Conservation (phyloP, 1,284 basidiomycete genomes). For the Wolfiporia cocos region DNA sequence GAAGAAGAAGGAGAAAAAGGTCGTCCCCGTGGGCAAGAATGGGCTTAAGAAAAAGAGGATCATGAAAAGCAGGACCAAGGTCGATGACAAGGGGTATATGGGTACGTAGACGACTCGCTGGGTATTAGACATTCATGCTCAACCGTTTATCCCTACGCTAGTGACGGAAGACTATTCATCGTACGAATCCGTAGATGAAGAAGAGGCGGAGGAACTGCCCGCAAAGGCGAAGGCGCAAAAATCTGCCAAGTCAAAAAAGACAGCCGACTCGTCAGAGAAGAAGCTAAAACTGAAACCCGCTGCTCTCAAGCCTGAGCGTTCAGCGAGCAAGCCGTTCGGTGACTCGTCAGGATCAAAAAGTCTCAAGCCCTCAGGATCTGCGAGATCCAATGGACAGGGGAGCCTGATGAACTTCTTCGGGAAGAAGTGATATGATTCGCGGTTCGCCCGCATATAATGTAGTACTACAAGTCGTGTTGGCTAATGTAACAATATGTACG, state of each 20-base stretch:
- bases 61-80: conserved; percentile 45
- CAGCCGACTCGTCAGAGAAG: conserved; percentile 14
- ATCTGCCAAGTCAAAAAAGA: conserved; percentile 25
- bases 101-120: no score
- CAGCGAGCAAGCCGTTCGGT: conserved; percentile 16
- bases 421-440: conserved; percentile 16
- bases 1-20: conserved; percentile 55
- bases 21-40: conserved; percentile 60
- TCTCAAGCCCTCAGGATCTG: conserved; percentile 10
- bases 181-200: conserved; percentile 72
- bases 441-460: no score
- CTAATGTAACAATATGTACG: no score
- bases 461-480: no score
- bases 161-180: conserved; percentile 74
- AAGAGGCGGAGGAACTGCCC: conserved; percentile 28
- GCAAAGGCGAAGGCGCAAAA: conserved; percentile 1
- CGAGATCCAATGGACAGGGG: conserved; percentile 19
- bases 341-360: conserved; percentile 10
- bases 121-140: no score
- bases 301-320: conserved; percentile 14
- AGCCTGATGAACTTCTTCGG: conserved; percentile 28
- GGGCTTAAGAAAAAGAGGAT: conserved; percentile 68
- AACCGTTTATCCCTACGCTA: no score
- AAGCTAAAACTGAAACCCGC: conserved; percentile 27
- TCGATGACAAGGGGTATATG: conserved; percentile 67